phyloP scores from a whole-genome alignment of 306 rosid genomes.

The Macrotyloma uniflorum region DNA sequence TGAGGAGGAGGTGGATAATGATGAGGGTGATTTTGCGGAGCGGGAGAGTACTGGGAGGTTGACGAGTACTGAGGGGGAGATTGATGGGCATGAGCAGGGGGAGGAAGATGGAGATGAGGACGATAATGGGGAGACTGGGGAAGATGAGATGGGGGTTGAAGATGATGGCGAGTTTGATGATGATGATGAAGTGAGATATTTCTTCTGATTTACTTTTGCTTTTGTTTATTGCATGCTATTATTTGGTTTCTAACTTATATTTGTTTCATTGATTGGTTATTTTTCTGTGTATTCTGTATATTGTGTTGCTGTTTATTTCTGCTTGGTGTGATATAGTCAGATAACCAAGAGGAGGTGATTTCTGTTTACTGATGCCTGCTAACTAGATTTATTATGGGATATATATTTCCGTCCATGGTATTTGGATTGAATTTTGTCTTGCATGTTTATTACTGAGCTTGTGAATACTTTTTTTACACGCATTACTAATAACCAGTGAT shows the following conservation, averaged over 20 bases:
- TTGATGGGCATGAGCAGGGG: slow-evolving; percentile 93
- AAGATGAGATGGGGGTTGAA: slow-evolving; percentile 68
- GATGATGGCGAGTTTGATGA: slow-evolving; percentile 73
- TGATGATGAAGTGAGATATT: slow-evolving; percentile 81
- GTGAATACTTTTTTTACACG: neutral
- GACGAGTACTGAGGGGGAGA: slow-evolving; percentile 80
- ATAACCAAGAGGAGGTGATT: slow-evolving; percentile 20
- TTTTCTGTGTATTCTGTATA: neutral
- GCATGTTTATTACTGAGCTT: neutral
- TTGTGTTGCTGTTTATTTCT: slow-evolving; percentile 3
- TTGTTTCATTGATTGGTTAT: neutral
- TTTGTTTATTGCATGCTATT: slow-evolving; percentile 22
- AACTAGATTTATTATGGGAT: neutral
- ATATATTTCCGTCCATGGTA: neutral
- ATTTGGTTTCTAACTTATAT: neutral
- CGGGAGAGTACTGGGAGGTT: slow-evolving; percentile 70
- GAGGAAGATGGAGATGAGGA: slow-evolving; percentile 87
- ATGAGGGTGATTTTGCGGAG: slow-evolving; percentile 67
- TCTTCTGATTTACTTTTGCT: neutral
- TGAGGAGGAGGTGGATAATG: slow-evolving; percentile 86
- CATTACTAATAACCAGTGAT: neutral
- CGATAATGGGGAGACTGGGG: slow-evolving; percentile 86
- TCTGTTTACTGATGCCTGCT: slow-evolving; percentile 23
- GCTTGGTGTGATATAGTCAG: slow-evolving; percentile 17
- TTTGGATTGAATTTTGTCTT: neutral